Conservation (phyloP, 306 rosid species). For the Inga leiocalycina region DNA sequence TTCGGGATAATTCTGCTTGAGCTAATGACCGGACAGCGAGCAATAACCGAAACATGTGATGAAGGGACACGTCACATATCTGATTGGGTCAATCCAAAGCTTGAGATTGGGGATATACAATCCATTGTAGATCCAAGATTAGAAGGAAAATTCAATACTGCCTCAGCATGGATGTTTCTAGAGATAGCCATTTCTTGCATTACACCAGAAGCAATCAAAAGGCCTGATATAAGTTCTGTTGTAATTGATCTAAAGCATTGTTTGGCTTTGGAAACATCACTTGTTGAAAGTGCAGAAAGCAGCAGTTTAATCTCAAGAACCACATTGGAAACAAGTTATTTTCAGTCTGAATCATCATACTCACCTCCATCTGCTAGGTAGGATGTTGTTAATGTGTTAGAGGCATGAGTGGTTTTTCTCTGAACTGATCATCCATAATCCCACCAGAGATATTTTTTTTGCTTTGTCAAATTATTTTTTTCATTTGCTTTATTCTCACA, state of each 20-base stretch:
- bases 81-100: background rate
- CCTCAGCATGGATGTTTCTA: slow-evolving; percentile 11
- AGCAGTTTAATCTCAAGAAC: background rate
- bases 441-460: background rate
- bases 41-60: slow-evolving; percentile 4
- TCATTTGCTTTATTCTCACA: background rate
- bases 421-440: background rate
- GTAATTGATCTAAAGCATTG: background rate
- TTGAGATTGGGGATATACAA: slow-evolving; percentile 24
- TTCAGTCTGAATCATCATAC: background rate
- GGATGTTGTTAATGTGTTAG: background rate
- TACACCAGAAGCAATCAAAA: background rate
- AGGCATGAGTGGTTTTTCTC: background rate
- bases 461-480: no score
- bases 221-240: background rate
- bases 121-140: slow-evolving; percentile 22
- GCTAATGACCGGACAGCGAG: slow-evolving; percentile 27
- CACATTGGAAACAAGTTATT: background rate
- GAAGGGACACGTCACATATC: background rate
- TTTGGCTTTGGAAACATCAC: background rate
- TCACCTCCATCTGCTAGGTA: background rate
- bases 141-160: slow-evolving; percentile 11
- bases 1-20: slow-evolving; percentile 35
- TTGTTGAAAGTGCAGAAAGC: background rate
- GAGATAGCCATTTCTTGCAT: background rate